Percentiles rank a stretch among this genome's conserved stretches.
Conservation (phyloP, 768 basidiomycete genomes). For the Kwoniella mangroviensis region DNA sequence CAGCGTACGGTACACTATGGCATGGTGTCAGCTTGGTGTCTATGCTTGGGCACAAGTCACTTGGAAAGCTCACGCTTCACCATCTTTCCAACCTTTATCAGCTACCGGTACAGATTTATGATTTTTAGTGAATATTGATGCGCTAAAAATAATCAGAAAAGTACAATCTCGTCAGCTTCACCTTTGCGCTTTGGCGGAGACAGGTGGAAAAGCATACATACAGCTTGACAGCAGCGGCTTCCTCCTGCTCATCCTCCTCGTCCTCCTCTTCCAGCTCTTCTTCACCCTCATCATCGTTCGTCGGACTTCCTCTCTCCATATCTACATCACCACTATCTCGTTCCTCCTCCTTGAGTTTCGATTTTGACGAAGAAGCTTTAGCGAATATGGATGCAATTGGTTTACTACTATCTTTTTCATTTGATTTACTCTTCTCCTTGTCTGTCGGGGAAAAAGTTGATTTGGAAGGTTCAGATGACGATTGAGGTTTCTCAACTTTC, state of each 20-base stretch:
- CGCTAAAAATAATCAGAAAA: conserved; percentile 44
- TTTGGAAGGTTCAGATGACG: conserved; percentile 8
- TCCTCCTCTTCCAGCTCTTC: conserved; percentile 57
- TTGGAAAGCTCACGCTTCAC: conserved; percentile 72
- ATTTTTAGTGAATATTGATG: conserved; percentile 53
- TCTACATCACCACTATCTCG: background rate
- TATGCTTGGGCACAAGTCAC: background rate
- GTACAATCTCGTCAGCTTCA: conserved; percentile 13
- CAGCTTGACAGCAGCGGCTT: conserved; percentile 68
- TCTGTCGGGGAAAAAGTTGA: conserved; percentile 2
- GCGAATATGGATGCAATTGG: conserved; percentile 51
- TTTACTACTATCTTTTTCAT: conserved; percentile 29
- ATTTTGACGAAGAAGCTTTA: conserved; percentile 26
- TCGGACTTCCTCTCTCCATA: conserved; percentile 14
- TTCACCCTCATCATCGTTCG: conserved; percentile 58
- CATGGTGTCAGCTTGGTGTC: conserved; percentile 17
- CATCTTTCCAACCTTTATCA: conserved; percentile 80
- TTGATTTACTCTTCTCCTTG: conserved; percentile 14
- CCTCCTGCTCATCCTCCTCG: conserved; percentile 56
- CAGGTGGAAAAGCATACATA: conserved; percentile 47
- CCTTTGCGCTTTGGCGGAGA: background rate
- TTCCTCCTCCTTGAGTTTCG: conserved; percentile 24
- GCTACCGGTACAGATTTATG: conserved; percentile 39
- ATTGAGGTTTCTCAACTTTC: conserved; percentile 12
- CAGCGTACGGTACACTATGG: conserved; percentile 86